Conservation (phyloP, 148 eudicot species). For the Fagopyrum homotropicum region DNA sequence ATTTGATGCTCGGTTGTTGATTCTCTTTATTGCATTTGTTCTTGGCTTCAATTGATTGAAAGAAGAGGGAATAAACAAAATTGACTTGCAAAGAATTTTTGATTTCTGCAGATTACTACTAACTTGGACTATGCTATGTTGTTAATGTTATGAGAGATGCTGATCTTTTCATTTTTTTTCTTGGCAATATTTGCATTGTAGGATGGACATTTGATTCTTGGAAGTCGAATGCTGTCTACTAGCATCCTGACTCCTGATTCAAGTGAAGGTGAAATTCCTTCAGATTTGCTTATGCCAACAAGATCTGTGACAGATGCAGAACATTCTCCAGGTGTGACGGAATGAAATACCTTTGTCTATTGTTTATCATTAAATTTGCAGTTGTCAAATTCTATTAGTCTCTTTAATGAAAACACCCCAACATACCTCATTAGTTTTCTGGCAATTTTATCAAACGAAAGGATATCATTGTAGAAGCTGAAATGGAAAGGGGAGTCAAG, state of each 20-base stretch:
- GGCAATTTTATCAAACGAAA: no score
- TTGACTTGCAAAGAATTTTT: neutral
- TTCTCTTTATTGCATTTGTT: neutral
- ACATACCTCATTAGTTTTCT: no score
- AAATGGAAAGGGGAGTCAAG: no score
- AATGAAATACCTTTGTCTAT: neutral
- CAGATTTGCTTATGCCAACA: slow-evolving; percentile 45
- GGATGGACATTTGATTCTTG: slow-evolving; percentile 17
- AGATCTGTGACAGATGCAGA: slow-evolving; percentile 44
- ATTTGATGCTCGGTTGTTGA: neutral
- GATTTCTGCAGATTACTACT: neutral
- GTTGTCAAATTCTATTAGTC: neutral
- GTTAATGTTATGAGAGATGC: neutral
- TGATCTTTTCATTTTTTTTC: neutral
- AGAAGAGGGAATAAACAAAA: neutral
- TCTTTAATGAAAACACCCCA: no score
- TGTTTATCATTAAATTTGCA: no score
- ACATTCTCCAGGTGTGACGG: slow-evolving; percentile 46
- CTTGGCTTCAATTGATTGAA: neutral
- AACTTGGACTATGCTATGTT: neutral
- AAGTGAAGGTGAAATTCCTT: slow-evolving; percentile 53
- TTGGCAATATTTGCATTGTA: neutral
- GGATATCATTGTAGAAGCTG: no score
- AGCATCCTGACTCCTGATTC: slow-evolving; percentile 56
- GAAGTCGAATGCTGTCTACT: slow-evolving; percentile 49